Evolutionary conservation across 2,329 filamentous ascomycete genomes (phyloP).

Genomic region (Ophiocordyceps camponoti-saundersi): DNA sequence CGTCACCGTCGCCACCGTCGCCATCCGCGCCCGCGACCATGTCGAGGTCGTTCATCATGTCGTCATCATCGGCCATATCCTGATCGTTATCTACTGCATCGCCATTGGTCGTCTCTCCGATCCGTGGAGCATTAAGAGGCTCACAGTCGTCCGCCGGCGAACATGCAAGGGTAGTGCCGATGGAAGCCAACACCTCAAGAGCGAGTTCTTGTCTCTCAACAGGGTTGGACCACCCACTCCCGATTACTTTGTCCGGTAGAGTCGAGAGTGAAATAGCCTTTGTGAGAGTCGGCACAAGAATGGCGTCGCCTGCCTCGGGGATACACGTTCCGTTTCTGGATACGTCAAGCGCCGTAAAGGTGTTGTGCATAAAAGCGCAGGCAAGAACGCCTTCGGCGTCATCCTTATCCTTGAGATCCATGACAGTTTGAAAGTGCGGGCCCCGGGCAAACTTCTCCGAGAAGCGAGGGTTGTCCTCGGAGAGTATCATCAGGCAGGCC

Average conservation of each 20-base stretch:
- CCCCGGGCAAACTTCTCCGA: conserved; percentile 32
- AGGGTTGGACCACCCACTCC: conserved; percentile 20
- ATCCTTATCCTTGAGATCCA: conserved; percentile 27
- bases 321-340: conserved; percentile 6
- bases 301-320: conserved; percentile 15
- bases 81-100: conserved; percentile 23
- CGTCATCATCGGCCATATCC: conserved; percentile 36
- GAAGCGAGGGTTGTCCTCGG: conserved; percentile 40
- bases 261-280: conserved; percentile 12
- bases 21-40: conserved; percentile 37
- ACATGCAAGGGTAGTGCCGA: conserved; percentile 38
- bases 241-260: conserved; percentile 10
- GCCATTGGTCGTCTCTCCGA: conserved; percentile 21
- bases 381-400: conserved; percentile 35
- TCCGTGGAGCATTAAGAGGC: conserved; percentile 11
- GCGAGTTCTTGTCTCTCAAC: conserved; percentile 34
- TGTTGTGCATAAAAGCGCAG: conserved; percentile 45
- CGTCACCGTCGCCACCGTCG: conserved; percentile 8
- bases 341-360: conserved; percentile 28
- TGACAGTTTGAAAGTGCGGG: conserved; percentile 30
- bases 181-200: conserved; percentile 46
- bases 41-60: conserved; percentile 47
- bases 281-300: conserved; percentile 18
- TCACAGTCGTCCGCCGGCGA: conserved; percentile 23
- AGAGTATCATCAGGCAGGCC: conserved; percentile 37